Percentiles rank a stretch among this genome's conserved stretches.
Evolutionary conservation across 176 grass and related monocot genomes (phyloP).

Genomic region (Lolium multiflorum): DNA sequence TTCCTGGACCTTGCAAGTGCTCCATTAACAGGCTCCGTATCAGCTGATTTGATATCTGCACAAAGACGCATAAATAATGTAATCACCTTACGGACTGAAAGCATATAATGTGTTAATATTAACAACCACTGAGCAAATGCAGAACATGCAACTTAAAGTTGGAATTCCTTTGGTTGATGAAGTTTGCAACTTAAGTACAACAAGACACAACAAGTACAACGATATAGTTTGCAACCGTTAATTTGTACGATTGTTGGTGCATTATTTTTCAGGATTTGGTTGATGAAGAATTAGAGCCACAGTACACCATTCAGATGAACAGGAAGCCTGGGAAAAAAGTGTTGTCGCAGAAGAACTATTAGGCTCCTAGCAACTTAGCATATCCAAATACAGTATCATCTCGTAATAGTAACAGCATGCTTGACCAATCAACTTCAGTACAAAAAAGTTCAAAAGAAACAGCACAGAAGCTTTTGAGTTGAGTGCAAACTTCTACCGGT

Average conservation of each 20-base stretch:
- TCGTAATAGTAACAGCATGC: constrained; percentile 34
- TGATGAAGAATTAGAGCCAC: background rate
- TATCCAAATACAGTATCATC: constrained; percentile 1
- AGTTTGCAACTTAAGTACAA: background rate
- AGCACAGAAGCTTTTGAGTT: too few species aligned
- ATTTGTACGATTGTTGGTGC: background rate
- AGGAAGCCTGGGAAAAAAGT: constrained; percentile 7
- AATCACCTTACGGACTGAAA: background rate
- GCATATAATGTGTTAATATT: background rate
- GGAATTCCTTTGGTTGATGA: background rate
- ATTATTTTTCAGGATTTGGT: background rate
- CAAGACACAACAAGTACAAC: constrained; percentile 19
- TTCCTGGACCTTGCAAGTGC: constrained; percentile 83
- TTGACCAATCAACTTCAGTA: background rate
- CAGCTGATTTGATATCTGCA: constrained; percentile 77
- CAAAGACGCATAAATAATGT: constrained; percentile 37
- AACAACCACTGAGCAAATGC: constrained; percentile 10
- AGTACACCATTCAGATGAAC: constrained; percentile 5
- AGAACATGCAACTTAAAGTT: background rate
- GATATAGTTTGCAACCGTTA: background rate
- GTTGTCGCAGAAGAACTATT: background rate
- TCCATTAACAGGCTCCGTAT: constrained; percentile 76
- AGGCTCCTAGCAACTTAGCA: background rate
- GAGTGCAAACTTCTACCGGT: constrained; percentile 64
- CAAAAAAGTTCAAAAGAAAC: background rate